These are phyloP conservation scores for Pistacia atlantica DNA, from an alignment of 345 rosid genomes.

Conservation along the genomic window DNA sequence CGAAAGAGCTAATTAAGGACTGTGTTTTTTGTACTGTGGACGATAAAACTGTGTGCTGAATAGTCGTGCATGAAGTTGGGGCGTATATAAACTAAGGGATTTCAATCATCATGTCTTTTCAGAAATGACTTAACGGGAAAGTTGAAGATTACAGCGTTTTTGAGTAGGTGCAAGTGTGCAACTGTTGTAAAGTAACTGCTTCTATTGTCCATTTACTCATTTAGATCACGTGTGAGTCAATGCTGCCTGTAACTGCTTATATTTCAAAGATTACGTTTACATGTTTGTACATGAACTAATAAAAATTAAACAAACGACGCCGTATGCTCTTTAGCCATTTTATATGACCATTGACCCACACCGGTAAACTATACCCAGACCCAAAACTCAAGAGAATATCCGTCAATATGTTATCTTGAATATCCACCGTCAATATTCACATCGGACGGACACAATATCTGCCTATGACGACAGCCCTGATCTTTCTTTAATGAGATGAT, in stretches of 20 bases:
- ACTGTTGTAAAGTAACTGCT: too few species aligned
- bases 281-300: too few species aligned
- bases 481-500: not conserved
- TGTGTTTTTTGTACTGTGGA: not conserved
- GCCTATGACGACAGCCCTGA: not conserved
- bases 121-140: not conserved
- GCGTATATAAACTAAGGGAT: not conserved
- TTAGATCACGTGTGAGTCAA: too few species aligned
- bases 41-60: not conserved
- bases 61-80: not conserved
- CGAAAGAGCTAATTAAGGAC: not conserved
- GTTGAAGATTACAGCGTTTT: too few species aligned
- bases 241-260: too few species aligned
- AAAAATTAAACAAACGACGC: not conserved
- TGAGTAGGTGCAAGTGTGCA: too few species aligned
- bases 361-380: too few species aligned
- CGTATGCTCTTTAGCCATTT: not conserved
- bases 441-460: constrained; percentile 2
- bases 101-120: constrained; percentile 7
- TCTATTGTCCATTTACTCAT: too few species aligned
- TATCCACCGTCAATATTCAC: not conserved
- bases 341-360: not conserved
- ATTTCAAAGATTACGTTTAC: too few species aligned
- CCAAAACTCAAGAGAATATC: too few species aligned
- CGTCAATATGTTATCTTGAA: not conserved